Evolutionary conservation across 805 yeast species (phyloP), one percentile per base, ranked within the genome.

Genomic region (Candida maltosa): DNA sequence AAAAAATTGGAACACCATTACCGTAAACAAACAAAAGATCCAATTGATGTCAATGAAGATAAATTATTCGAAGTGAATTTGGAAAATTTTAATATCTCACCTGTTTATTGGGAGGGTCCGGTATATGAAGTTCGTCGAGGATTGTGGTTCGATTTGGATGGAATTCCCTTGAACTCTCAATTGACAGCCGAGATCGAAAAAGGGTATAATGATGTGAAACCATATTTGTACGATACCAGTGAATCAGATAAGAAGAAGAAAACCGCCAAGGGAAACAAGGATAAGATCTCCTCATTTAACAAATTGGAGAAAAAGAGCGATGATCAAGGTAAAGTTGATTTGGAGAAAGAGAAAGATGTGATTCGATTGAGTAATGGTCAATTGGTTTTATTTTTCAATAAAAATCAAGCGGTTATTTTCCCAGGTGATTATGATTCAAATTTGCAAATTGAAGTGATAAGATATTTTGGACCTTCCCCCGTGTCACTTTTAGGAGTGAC

Each of bases 21-120:
- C 18, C 17, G 27, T 10, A 34, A 16, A 2, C 26, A 31, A 10
- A 23, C 10, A n/a, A 22, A 12, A 4, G 24, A 26, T 2, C 3
- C 41, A 2, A 74, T 83, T 3, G 73, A 74, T 1, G 97, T 91
- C 1, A 81, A 81, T 51, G 95, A 87, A 48, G 97, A 89, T 51
- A 74, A 76, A 16, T 62, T 91, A 17, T 85, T 84, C 48, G 76
- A 78, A 48, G 96, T 87, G 4, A 78, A 87, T 48, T 41, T 91
- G 15, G 42, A 51, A 1, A 56, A 61, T 5, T 69, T 78, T 57
- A 70, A 69, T 32, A 55, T 89, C 48, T 45, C 60, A 3, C 94
- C 97, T 0, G 73, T 80, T 0, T 91, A 80, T 54, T 91, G 97
- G 97, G 79, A 77, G 6, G 97, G 97, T 1, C 93, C 96, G 0